A percentile compares a stretch with the other conserved stretches of the same genome.
These are phyloP conservation scores for Xylaria sp. DNA, from an alignment of 2,329 filamentous ascomycete species.

Conservation along the genomic window DNA sequence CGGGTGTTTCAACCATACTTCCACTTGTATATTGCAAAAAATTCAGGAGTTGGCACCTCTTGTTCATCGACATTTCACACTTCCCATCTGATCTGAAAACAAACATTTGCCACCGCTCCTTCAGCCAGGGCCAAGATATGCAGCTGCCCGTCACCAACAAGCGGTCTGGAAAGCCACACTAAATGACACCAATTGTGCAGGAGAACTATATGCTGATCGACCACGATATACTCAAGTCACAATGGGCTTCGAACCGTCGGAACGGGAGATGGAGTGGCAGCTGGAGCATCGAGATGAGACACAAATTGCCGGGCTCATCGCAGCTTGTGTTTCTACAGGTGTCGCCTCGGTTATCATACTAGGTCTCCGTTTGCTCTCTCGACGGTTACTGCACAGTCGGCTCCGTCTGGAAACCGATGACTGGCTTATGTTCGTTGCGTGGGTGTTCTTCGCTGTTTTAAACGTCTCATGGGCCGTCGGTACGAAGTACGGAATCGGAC, in stretches of 20 bases:
- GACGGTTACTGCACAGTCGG: conserved; percentile 13
- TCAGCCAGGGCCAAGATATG: conserved; percentile 9
- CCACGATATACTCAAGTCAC: background rate
- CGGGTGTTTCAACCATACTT: conserved; percentile 23
- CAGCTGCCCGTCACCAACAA: conserved; percentile 8
- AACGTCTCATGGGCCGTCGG: conserved; percentile 25
- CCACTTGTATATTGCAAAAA: background rate
- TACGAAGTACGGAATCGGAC: conserved; percentile 28
- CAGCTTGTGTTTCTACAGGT: conserved; percentile 22
- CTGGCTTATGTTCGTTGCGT: conserved; percentile 29
- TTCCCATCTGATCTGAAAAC: background rate
- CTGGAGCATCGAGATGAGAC: conserved; percentile 31
- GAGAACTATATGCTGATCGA: conserved; percentile 12
- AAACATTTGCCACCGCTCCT: background rate
- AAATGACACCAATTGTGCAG: background rate
- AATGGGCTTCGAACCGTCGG: conserved; percentile 24
- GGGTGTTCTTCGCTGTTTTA: conserved; percentile 18
- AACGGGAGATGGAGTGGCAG: conserved; percentile 27
- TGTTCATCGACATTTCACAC: background rate
- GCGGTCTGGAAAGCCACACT: conserved; percentile 5
- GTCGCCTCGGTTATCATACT: conserved; percentile 24
- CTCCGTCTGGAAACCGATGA: conserved; percentile 27
- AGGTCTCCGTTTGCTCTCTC: conserved; percentile 27
- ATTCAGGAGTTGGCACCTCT: background rate
- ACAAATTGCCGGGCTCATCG: conserved; percentile 14